These are phyloP conservation scores for Penicillium nordicum DNA, from an alignment of 2,329 filamentous ascomycete species.

Conservation along the genomic window DNA sequence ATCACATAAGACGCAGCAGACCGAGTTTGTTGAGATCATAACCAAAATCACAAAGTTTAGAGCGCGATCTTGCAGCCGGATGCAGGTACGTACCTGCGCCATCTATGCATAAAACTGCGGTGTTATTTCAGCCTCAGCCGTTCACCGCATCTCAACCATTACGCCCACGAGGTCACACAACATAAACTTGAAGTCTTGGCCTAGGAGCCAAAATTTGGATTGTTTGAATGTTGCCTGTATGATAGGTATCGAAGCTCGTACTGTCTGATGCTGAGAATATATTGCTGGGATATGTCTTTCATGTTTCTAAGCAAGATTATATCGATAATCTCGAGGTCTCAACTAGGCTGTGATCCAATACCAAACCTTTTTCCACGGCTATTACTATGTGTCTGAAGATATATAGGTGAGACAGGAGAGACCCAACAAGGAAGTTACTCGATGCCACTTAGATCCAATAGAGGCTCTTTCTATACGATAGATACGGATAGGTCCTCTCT, in stretches of 20 bases:
- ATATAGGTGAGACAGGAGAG: neutral
- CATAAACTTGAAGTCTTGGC: neutral
- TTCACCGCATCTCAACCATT: slow-evolving; percentile 2
- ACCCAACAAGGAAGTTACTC: neutral
- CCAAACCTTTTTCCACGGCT: neutral
- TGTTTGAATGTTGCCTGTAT: neutral
- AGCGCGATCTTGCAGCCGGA: slow-evolving; percentile 10
- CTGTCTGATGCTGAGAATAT: neutral
- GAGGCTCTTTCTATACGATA: neutral
- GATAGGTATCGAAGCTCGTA: neutral
- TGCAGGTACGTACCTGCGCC: slow-evolving; percentile 24
- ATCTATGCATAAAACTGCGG: slow-evolving; percentile 5
- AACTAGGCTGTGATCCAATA: neutral
- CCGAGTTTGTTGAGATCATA: slow-evolving; percentile 9
- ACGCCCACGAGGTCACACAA: slow-evolving; percentile 14
- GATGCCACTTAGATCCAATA: neutral
- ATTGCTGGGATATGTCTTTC: neutral
- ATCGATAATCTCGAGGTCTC: neutral
- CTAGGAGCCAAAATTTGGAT: neutral
- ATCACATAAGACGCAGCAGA: slow-evolving; percentile 13
- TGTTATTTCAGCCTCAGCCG: slow-evolving; percentile 15
- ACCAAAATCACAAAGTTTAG: slow-evolving; percentile 1
- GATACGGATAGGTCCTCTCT: too few species aligned
- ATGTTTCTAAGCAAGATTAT: neutral
- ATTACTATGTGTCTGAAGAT: neutral